Percentiles rank a stretch among this genome's conserved stretches.
Evolutionary conservation across 106 monocot species (phyloP).

Genomic region (Dendrobium huoshanense): DNA sequence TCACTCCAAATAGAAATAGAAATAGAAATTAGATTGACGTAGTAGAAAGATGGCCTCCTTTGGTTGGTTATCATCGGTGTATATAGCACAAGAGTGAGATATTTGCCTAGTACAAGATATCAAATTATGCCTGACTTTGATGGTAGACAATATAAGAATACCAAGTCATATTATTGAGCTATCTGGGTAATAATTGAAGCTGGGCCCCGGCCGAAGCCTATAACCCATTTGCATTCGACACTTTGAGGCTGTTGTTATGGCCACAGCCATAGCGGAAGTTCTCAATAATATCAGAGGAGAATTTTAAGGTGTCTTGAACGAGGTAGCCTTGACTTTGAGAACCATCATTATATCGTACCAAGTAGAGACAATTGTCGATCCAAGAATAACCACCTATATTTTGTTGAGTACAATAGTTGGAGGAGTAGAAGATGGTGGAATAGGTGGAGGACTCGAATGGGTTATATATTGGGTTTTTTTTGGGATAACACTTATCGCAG

Average conservation of each 20-base stretch:
- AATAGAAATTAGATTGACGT: too few species aligned
- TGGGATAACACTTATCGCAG: not conserved
- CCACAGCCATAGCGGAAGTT: conserved; percentile 39
- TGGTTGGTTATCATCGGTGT: too few species aligned
- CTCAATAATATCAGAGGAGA: conserved; percentile 10
- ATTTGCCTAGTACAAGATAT: too few species aligned
- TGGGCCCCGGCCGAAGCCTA: too few species aligned
- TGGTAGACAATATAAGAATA: conserved; percentile 37
- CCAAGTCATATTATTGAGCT: not conserved
- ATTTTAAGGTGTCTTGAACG: too few species aligned
- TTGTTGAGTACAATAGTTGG: conserved; percentile 8
- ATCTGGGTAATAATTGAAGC: conserved; percentile 20
- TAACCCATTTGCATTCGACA: not conserved
- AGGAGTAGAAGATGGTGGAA: not conserved
- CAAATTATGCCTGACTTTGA: not conserved
- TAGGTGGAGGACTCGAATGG: too few species aligned
- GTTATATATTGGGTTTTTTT: too few species aligned
- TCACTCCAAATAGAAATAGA: too few species aligned
- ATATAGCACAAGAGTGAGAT: too few species aligned
- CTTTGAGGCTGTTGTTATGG: conserved; percentile 5
- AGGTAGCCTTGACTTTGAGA: conserved; percentile 10
- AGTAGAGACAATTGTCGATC: conserved; percentile 17
- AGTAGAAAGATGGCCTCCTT: too few species aligned
- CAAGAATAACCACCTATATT: not conserved
- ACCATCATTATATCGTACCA: conserved; percentile 12